A percentile compares a stretch with the other conserved stretches of the same genome.
Evolutionary conservation across 257 asterid genomes (phyloP).

Genomic region (Knoxia roxburghii): DNA sequence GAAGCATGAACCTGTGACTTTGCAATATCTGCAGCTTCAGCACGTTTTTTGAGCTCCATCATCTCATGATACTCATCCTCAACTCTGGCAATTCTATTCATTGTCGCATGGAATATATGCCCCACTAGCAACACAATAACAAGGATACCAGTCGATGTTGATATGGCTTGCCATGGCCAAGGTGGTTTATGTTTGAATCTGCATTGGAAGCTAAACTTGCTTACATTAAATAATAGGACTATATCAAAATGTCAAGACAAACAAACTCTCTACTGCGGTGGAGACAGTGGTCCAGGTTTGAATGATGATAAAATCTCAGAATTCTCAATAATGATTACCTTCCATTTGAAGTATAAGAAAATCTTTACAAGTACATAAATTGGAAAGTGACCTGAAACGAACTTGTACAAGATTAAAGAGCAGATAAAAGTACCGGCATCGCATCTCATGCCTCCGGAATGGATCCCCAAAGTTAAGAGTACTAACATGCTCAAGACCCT

Average conservation of each 20-base stretch:
- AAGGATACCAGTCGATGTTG: conserved; percentile 45
- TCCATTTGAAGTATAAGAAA: neutral
- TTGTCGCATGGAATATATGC: conserved; percentile 66
- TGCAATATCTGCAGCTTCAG: conserved; percentile 89
- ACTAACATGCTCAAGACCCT: conserved; percentile 59
- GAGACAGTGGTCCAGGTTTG: neutral
- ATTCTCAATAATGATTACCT: neutral
- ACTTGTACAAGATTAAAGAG: conserved; percentile 8
- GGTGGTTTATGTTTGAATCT: conserved; percentile 91
- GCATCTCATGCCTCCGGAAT: conserved; percentile 92
- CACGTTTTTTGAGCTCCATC: conserved; percentile 79
- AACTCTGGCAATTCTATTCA: conserved; percentile 76
- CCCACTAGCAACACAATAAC: conserved; percentile 57
- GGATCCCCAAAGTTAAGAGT: conserved; percentile 94
- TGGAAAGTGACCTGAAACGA: neutral
- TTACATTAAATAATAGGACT: neutral
- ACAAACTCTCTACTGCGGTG: neutral
- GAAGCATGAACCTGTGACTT: conserved; percentile 64
- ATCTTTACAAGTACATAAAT: neutral
- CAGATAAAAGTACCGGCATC: conserved; percentile 61
- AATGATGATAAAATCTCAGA: neutral
- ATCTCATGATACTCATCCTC: conserved; percentile 74
- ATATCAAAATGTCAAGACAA: neutral
- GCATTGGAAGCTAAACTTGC: conserved; percentile 12
- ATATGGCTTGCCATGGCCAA: conserved; percentile 79